A percentile compares a stretch with the other conserved stretches of the same genome.
Conservation (phyloP, 257 asterid species). For the Solanum dulcamara region DNA sequence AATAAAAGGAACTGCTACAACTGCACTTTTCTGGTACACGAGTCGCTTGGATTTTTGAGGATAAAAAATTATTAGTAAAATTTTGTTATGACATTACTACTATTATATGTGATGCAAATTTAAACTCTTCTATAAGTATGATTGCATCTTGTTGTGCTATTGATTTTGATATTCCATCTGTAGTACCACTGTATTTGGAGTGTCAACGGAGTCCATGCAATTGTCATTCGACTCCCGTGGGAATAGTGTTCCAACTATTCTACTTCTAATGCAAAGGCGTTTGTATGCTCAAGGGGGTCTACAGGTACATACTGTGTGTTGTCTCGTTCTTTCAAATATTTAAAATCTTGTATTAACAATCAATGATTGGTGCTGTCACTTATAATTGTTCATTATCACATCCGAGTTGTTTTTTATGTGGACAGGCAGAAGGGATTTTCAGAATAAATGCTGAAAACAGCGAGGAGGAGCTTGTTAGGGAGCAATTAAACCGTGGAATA, state of each 20-base stretch:
- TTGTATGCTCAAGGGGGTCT: slow-evolving; percentile 82
- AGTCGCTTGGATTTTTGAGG: background rate
- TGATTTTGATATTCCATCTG: slow-evolving; percentile 17
- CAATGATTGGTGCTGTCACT: background rate
- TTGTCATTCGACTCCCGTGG: slow-evolving; percentile 80
- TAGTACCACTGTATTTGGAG: slow-evolving; percentile 98
- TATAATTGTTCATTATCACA: background rate
- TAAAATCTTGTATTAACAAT: background rate
- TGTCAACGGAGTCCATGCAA: slow-evolving; percentile 98
- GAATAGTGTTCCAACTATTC: slow-evolving; percentile 87
- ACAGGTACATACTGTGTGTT: slow-evolving; percentile 33
- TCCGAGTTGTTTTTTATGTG: slow-evolving; percentile 1
- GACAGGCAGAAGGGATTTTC: slow-evolving; percentile 96
- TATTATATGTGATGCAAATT: background rate
- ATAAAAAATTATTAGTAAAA: background rate
- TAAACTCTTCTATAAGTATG: background rate
- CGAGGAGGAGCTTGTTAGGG: slow-evolving; percentile 95
- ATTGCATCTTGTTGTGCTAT: background rate
- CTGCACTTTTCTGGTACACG: background rate
- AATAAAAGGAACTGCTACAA: background rate
- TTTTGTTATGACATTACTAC: background rate
- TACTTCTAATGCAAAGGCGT: slow-evolving; percentile 77
- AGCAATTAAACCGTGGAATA: slow-evolving; percentile 74
- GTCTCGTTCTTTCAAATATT: background rate
- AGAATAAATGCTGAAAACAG: slow-evolving; percentile 91